A percentile compares a stretch with the other conserved stretches of the same genome.
Conservation (phyloP, 768 basidiomycete species). For the Phanerodontia chrysosporium region DNA sequence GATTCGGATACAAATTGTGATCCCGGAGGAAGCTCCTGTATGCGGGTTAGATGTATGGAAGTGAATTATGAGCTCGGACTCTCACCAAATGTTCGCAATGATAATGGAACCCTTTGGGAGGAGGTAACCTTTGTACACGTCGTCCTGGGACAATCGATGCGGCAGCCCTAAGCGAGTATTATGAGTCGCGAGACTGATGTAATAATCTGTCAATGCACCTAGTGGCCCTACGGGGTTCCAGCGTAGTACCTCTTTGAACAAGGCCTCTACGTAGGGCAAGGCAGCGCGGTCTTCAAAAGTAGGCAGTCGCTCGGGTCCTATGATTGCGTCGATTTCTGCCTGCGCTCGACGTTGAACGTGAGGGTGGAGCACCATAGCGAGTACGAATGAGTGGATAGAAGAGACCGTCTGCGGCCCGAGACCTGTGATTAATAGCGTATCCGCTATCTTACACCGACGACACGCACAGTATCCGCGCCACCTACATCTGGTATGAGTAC, state of each 20-base stretch:
- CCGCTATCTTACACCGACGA: not conserved
- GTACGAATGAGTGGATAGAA: slow-evolving; percentile 2
- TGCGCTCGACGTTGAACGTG: slow-evolving; percentile 13
- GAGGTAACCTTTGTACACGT: slow-evolving; percentile 17
- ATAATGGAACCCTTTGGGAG: slow-evolving; percentile 15
- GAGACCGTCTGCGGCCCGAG: slow-evolving; percentile 11
- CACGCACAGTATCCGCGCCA: slow-evolving; percentile 20
- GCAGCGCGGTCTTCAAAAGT: not conserved
- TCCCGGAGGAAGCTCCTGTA: slow-evolving; percentile 18
- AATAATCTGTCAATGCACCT: not conserved
- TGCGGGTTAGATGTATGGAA: not conserved
- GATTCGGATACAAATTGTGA: slow-evolving; percentile 10
- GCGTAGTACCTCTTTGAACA: slow-evolving; percentile 25
- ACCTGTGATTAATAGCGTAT: not conserved
- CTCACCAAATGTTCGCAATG: slow-evolving; percentile 16
- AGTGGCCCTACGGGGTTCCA: slow-evolving; percentile 28
- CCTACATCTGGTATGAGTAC: slow-evolving; percentile 11
- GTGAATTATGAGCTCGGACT: not conserved
- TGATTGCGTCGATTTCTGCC: slow-evolving; percentile 17
- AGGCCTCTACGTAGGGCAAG: slow-evolving; percentile 13
- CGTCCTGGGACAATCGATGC: slow-evolving; percentile 16
- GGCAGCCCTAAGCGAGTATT: too few species aligned
- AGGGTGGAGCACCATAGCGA: slow-evolving; percentile 17
- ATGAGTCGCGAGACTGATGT: too few species aligned
- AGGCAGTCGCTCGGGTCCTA: slow-evolving; percentile 14